Base-by-base conservation (phyloP, 2,329 filamentous ascomycete genomes). In the Neospermospora avenae region DNA sequence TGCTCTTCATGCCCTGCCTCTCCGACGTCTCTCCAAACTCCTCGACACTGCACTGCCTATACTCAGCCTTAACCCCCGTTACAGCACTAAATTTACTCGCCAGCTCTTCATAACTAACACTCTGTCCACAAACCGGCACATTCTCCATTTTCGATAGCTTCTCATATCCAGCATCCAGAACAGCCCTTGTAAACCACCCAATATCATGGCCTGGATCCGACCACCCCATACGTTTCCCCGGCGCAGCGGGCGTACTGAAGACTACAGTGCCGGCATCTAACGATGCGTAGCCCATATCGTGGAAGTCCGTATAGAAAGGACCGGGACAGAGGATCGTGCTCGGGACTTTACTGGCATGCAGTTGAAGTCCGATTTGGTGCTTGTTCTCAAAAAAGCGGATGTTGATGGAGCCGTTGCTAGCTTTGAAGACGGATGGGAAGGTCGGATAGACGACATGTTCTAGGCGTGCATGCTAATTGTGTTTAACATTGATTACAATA, bases 191-290 rank as follows among this genome's bases (percentile, higher is more conserved):
- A 20, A 59, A 59, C 41, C 48, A 48, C 10, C 57, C 57, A 13
- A 59, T 54, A 41, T 59, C 49, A 24, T 59, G 57, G 7, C 49
- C 42, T 3, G 57, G 57, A 18, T 59, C 57, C 0, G 49, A 28
- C 42, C 49, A 59, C 7, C 49, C 57, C 25, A 59, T 55, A 7
- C 55, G 44, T 24, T 52, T 52, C 16, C 3, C 16, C 8, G 48
- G 48, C 28, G 20, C 48, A 8, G 48, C 48, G 1, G 48, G 48
- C 31, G 48, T 52, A 13, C 11, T 3, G 10, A 37, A 37, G 13
- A 37, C 4, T 6, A 37, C 4, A 3, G n/a, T 16, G 11, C 10
- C 35, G 10, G 4, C 11, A 13, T 37, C 35, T 16, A 10, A 37
- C 3, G 35, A 37, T 10, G 35, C 35, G n/a, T 37, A 37, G 4